phyloP scores from a whole-genome alignment of 2,329 filamentous ascomycete species.

The Exophiala alcalophila region DNA sequence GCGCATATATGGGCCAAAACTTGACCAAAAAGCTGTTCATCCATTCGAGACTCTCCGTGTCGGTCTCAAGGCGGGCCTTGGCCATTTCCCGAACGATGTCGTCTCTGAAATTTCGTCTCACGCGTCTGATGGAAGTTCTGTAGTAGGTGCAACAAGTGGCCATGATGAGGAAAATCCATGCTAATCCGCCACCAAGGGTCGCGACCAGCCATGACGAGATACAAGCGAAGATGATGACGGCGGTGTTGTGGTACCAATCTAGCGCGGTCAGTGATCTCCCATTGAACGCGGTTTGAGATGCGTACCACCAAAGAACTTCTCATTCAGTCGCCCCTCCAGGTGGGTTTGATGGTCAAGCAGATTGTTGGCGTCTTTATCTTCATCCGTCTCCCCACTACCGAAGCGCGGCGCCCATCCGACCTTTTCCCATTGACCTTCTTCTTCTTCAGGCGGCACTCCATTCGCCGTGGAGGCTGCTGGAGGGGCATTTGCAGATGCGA shows the following conservation, averaged over 20 bases:
- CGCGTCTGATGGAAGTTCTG: conserved; percentile 86
- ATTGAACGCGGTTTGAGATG: too few species aligned
- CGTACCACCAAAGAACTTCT: conserved; percentile 84
- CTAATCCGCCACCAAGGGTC: conserved; percentile 82
- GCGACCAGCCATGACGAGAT: conserved; percentile 87
- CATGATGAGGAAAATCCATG: conserved; percentile 93
- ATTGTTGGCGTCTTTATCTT: conserved; percentile 56
- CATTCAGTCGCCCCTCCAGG: conserved; percentile 77
- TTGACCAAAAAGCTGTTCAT: conserved; percentile 98
- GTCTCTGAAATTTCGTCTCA: conserved; percentile 92
- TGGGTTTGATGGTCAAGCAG: conserved; percentile 84
- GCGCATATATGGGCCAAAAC: conserved; percentile 98
- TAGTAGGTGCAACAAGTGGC: conserved; percentile 92
- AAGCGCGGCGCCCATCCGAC: conserved; percentile 90
- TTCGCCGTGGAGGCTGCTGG: conserved; percentile 51
- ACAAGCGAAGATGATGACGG: conserved; percentile 89
- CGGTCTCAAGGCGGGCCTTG: conserved; percentile 81
- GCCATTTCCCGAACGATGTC: conserved; percentile 87
- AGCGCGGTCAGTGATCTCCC: conserved; percentile 16
- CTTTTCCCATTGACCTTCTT: conserved; percentile 56
- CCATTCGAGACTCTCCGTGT: conserved; percentile 93
- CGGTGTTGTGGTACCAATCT: conserved; percentile 99
- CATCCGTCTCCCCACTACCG: conserved; percentile 50
- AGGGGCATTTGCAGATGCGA: conserved; percentile 50
- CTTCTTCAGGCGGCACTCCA: conserved; percentile 46